Evolutionary conservation across 805 yeast genomes (phyloP).

Genomic region (Starmerella gropengiesseri): DNA sequence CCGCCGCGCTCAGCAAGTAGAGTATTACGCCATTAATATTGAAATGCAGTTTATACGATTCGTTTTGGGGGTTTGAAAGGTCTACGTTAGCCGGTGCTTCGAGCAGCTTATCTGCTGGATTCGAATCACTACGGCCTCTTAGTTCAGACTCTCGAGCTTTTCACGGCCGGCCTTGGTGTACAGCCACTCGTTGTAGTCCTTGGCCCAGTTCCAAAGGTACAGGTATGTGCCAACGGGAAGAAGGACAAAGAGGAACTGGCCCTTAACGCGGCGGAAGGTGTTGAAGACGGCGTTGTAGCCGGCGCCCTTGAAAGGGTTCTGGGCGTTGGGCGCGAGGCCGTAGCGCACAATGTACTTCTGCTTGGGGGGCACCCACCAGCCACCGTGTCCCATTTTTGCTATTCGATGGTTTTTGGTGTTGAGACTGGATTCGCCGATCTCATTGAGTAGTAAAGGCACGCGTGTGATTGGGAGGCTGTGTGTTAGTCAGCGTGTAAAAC

Average conservation of each 20-base stretch:
- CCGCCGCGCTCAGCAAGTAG: no score
- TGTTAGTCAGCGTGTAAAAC: no score
- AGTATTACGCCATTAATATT: no score
- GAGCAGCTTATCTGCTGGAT: neutral
- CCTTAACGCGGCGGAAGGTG: slow-evolving; percentile 84
- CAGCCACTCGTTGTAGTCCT: slow-evolving; percentile 81
- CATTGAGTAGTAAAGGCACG: slow-evolving; percentile 1
- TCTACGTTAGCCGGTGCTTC: no score
- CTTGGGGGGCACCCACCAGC: slow-evolving; percentile 24
- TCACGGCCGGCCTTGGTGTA: slow-evolving; percentile 97
- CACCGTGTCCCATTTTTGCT: slow-evolving; percentile 22
- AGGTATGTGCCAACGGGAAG: slow-evolving; percentile 73
- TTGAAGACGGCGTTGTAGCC: slow-evolving; percentile 81
- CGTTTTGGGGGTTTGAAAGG: no score
- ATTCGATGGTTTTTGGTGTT: slow-evolving; percentile 1
- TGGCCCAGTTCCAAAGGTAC: slow-evolving; percentile 77
- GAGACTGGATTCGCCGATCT: neutral
- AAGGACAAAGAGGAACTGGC: slow-evolving; percentile 67
- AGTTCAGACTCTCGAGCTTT: slow-evolving; percentile 55
- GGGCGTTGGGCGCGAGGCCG: slow-evolving; percentile 88
- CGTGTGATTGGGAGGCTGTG: slow-evolving; percentile 3
- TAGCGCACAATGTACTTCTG: slow-evolving; percentile 47
- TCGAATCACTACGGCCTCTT: neutral
- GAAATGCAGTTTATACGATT: no score
- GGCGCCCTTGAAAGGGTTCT: slow-evolving; percentile 80